These are phyloP conservation scores for Fusarium sp. DNA, from an alignment of 2,329 filamentous ascomycete genomes.

Conservation along the genomic window DNA sequence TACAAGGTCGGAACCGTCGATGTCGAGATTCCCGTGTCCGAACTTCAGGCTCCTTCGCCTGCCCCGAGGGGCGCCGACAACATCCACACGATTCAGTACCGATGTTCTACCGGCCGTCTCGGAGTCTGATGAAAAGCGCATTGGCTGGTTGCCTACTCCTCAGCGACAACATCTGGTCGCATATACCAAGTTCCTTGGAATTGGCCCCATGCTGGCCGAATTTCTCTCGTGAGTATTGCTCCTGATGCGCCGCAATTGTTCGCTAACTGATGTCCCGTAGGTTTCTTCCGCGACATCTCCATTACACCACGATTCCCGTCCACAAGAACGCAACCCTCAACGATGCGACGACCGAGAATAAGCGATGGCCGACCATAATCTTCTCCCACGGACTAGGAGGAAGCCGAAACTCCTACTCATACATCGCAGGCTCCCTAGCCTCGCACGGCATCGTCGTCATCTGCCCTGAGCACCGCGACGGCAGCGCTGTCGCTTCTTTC, in stretches of 20 bases:
- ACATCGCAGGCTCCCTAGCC: slow-evolving; percentile 81
- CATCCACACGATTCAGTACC: slow-evolving; percentile 81
- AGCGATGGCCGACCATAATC: slow-evolving; percentile 82
- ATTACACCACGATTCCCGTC: slow-evolving; percentile 79
- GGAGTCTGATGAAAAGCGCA: slow-evolving; percentile 66
- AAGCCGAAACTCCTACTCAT: slow-evolving; percentile 86
- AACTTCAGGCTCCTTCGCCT: slow-evolving; percentile 66
- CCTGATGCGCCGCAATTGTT: fast-evolving
- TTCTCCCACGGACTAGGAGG: slow-evolving; percentile 91
- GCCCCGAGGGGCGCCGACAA: slow-evolving; percentile 63
- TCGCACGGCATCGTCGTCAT: slow-evolving; percentile 85
- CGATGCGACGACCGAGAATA: slow-evolving; percentile 57
- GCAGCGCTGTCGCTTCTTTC: slow-evolving; percentile 80
- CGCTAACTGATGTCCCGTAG: slow-evolving; percentile 52
- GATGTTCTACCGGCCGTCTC: slow-evolving; percentile 81
- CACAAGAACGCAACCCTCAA: slow-evolving; percentile 77
- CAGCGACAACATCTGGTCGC: slow-evolving; percentile 80
- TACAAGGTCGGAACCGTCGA: slow-evolving; percentile 79
- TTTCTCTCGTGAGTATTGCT: slow-evolving; percentile 66
- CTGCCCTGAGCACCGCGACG: slow-evolving; percentile 86
- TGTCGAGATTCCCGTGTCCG: slow-evolving; percentile 79
- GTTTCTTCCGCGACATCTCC: slow-evolving; percentile 76
- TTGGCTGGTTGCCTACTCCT: slow-evolving; percentile 82
- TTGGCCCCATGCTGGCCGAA: slow-evolving; percentile 68
- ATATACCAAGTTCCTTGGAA: slow-evolving; percentile 81